A percentile compares a stretch with the other conserved stretches of the same genome.
Evolutionary conservation across 768 basidiomycete genomes (phyloP).

Genomic region (Termitomyces sp.): DNA sequence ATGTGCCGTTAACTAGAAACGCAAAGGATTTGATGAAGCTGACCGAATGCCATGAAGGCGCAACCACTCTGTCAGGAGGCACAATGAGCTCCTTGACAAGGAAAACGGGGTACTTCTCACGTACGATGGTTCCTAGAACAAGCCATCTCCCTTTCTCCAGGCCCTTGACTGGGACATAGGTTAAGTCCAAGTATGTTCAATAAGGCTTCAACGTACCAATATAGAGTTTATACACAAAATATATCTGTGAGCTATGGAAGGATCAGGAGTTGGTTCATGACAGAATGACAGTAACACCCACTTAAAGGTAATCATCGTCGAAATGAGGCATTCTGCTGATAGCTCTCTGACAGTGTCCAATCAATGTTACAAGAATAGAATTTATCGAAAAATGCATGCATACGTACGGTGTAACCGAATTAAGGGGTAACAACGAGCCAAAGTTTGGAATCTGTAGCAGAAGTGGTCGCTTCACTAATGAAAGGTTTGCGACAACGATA

Average conservation of each 20-base stretch:
- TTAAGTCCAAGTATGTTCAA: background rate
- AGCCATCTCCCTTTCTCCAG: constrained; percentile 22
- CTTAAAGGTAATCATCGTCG: constrained; percentile 41
- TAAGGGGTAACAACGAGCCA: constrained; percentile 34
- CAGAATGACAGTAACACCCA: constrained; percentile 12
- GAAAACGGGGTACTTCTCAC: constrained; percentile 1
- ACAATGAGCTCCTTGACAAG: background rate
- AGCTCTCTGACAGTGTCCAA: constrained; percentile 35
- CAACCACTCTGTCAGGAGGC: constrained; percentile 17
- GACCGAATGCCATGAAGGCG: constrained; percentile 29
- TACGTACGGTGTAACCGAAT: constrained; percentile 35
- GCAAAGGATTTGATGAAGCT: background rate
- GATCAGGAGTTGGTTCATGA: background rate
- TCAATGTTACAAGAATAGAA: too few species aligned
- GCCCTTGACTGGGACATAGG: constrained; percentile 20
- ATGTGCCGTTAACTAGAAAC: background rate
- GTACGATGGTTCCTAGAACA: constrained; percentile 25
- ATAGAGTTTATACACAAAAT: constrained; percentile 39
- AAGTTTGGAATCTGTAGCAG: constrained; percentile 37
- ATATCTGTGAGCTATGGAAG: constrained; percentile 16
- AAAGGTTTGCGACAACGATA: background rate
- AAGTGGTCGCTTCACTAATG: background rate
- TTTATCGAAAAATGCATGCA: constrained; percentile 4
- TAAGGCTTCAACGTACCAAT: constrained; percentile 19
- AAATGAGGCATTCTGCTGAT: constrained; percentile 38